phyloP scores from a whole-genome alignment of 305 asterid species.

The Solanum hybrid region DNA sequence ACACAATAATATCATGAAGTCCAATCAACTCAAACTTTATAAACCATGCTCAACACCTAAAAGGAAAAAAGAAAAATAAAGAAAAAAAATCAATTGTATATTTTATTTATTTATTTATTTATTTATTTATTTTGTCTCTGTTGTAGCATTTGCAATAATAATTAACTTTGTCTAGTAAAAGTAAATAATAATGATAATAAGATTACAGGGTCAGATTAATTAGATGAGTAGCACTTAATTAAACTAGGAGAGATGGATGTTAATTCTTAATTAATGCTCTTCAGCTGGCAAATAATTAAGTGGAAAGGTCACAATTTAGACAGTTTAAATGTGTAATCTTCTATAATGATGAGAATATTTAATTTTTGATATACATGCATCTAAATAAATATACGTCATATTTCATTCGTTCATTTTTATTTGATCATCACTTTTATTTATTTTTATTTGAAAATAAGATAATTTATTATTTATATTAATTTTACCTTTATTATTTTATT shows the following conservation, averaged over 20 bases:
- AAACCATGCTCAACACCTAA: not conserved
- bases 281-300: slow-evolving; percentile 22
- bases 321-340: slow-evolving; percentile 11
- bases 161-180: not conserved
- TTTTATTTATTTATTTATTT: not conserved
- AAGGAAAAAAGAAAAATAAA: not conserved
- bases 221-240: slow-evolving; percentile 3
- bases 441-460: not conserved
- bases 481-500: not conserved
- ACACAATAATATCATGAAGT: slow-evolving; percentile 5
- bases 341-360: not conserved
- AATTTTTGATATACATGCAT: not conserved
- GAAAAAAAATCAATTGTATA: not conserved
- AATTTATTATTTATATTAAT: not conserved
- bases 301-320: slow-evolving; percentile 11
- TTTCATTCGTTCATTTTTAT: not conserved
- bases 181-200: not conserved
- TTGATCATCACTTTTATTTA: not conserved
- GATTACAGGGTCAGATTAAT: slow-evolving; percentile 1
- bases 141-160: not conserved
- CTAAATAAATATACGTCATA: not conserved
- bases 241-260: not conserved
- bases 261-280: slow-evolving; percentile 11
- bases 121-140: not conserved
- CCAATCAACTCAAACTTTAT: slow-evolving; percentile 2